Evolutionary conservation across 2,329 filamentous ascomycete genomes (phyloP), one percentile per base, ranked within the genome.

Genomic region (Colletotrichum somersetense): DNA sequence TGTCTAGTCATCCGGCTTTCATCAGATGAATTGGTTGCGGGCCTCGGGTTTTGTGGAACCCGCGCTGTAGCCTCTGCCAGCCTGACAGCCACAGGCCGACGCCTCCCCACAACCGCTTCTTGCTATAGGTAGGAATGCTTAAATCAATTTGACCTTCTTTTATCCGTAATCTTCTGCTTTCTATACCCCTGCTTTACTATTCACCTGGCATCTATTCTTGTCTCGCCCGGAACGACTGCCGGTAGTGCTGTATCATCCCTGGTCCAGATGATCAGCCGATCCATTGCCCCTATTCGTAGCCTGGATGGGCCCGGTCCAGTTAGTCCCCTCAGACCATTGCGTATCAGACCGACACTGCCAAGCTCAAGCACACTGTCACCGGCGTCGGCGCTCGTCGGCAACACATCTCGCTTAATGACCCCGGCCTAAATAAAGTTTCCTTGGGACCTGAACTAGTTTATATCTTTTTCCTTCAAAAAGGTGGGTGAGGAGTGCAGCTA

Each of bases 331-430:
- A 23, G 8, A 5, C 11, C 10, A 23, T 0, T 48, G 30, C n/a
- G 4, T 20, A 56, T 16, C 63, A 72, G 18, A 46, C 67, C 6
- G 67, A 73, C 52, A 72, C 57, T 26, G 64, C 70, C 23, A 74
- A 33, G 35, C 71, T 74, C 48, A 74, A 61, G 38, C 63, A 72
- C 6, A 72, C 67, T 1, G 57, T 72, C 26, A 72, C 72, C 23
- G 69, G 72, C 23, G 44, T 74, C 18, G 71, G 73, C 30, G 65
- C 18, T 33, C 30, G 44, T 74, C 18, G 71, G 73, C 30, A 64
- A n/a, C 33, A 63, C 2, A 53, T 74, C 26, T 55, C 58, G 12
- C 52, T 74, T 50, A 44, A 40, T n/a, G 57, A 53, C 14, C 50
- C 68, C 2, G 8, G 12, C 14, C 23, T 52, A 23, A 64, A 52